A percentile compares a stretch with the other conserved stretches of the same genome.
Conservation (phyloP, 2,329 filamentous ascomycete genomes). For the Hypocreales sp. region DNA sequence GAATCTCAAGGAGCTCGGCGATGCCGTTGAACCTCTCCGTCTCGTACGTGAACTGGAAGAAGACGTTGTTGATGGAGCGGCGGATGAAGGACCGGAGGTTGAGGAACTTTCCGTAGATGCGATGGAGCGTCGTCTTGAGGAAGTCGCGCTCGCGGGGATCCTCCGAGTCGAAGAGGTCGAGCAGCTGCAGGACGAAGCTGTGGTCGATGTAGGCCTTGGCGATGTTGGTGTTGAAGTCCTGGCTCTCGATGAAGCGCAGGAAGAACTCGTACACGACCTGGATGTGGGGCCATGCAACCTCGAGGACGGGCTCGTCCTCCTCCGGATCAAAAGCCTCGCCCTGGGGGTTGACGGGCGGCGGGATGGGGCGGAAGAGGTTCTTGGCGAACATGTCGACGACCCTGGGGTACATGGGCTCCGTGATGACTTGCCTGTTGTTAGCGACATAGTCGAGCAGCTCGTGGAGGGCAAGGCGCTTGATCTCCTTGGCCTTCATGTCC, state of each 20-base stretch:
- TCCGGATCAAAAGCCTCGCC: slow-evolving; percentile 97
- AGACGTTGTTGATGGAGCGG: slow-evolving; percentile 98
- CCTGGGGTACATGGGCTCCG: slow-evolving; percentile 95
- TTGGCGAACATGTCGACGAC: slow-evolving; percentile 99
- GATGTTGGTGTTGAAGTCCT: slow-evolving; percentile 99
- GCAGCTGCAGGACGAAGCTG: slow-evolving; percentile 85
- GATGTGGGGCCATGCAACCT: slow-evolving; percentile 98
- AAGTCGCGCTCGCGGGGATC: slow-evolving; percentile 95
- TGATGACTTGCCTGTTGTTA: slow-evolving; percentile 96
- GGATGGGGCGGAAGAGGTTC: slow-evolving; percentile 94
- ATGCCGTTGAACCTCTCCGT: slow-evolving; percentile 98
- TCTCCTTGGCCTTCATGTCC: slow-evolving; percentile 99
- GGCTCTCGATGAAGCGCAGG: slow-evolving; percentile 94
- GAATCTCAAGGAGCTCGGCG: slow-evolving; percentile 86
- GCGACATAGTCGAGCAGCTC: slow-evolving; percentile 96
- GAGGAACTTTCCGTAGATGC: slow-evolving; percentile 97
- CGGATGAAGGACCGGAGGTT: slow-evolving; percentile 95
- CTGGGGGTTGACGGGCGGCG: slow-evolving; percentile 92
- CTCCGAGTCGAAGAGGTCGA: slow-evolving; percentile 98
- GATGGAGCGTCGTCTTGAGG: slow-evolving; percentile 90
- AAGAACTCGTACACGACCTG: slow-evolving; percentile 99
- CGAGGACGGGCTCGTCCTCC: slow-evolving; percentile 93
- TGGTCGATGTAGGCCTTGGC: slow-evolving; percentile 98
- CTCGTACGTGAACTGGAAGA: slow-evolving; percentile 99
- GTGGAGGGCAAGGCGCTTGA: slow-evolving; percentile 90